These are phyloP conservation scores for Yamadazyma sp. DNA, from an alignment of 805 yeast species.

Conservation along the genomic window DNA sequence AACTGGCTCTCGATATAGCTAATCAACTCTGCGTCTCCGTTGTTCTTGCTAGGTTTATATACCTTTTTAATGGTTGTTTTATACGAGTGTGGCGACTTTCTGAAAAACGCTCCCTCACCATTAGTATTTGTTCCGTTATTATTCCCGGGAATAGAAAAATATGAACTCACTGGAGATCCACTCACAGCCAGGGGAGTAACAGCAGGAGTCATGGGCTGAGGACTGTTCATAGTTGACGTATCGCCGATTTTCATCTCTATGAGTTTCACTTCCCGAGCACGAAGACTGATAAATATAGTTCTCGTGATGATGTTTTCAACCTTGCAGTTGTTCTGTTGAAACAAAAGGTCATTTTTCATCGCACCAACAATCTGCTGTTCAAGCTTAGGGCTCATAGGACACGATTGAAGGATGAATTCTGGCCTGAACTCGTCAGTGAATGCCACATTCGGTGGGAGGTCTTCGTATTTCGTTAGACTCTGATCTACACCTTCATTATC, in stretches of 20 bases:
- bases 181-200: not conserved
- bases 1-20: slow-evolving; percentile 18
- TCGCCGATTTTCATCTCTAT: slow-evolving; percentile 39
- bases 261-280: slow-evolving; percentile 45
- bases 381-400: slow-evolving; percentile 50
- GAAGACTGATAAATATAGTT: slow-evolving; percentile 42
- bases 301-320: slow-evolving; percentile 31
- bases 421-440: slow-evolving; percentile 53
- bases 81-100: slow-evolving; percentile 21
- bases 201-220: slow-evolving; percentile 6
- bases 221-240: not conserved
- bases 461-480: slow-evolving; percentile 15
- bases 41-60: slow-evolving; percentile 32
- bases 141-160: slow-evolving; percentile 4
- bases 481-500: too few species aligned
- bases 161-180: slow-evolving; percentile 9
- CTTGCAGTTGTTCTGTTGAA: slow-evolving; percentile 38
- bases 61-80: slow-evolving; percentile 38
- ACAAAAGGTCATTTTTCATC: slow-evolving; percentile 54
- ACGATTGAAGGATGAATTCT: slow-evolving; percentile 54
- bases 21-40: slow-evolving; percentile 32
- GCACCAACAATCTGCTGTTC: slow-evolving; percentile 48
- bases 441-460: slow-evolving; percentile 36
- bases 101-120: slow-evolving; percentile 2
- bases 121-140: not conserved